Conservation (phyloP, 2,329 filamentous ascomycete genomes). For the Calonectria pteridis region DNA sequence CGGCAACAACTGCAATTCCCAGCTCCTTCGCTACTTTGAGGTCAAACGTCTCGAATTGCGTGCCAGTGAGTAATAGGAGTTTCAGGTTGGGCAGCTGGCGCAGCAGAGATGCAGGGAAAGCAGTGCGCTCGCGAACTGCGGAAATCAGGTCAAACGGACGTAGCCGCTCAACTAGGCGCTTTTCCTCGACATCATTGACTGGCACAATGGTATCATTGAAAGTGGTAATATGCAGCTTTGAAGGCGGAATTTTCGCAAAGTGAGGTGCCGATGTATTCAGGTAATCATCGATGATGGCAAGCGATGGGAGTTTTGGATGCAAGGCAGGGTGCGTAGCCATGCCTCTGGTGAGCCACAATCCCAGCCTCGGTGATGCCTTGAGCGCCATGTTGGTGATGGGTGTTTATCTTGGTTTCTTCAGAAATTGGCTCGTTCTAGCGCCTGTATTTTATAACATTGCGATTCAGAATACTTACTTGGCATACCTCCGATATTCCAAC, state of each 20-base stretch:
- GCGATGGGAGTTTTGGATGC: background rate
- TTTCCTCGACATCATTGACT: background rate
- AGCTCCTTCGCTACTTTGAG: background rate
- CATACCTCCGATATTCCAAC: background rate
- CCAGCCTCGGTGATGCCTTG: background rate
- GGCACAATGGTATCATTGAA: background rate
- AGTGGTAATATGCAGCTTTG: background rate
- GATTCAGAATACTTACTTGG: background rate
- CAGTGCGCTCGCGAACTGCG: background rate
- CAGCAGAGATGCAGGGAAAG: background rate
- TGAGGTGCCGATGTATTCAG: background rate
- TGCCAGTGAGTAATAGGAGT: background rate
- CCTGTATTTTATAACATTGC: background rate
- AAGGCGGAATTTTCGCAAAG: background rate
- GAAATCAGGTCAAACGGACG: background rate
- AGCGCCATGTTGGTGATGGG: background rate
- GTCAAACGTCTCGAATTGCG: background rate
- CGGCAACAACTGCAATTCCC: background rate
- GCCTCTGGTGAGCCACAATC: background rate
- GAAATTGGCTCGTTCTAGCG: background rate
- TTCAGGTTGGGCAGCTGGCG: background rate
- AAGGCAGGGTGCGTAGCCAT: background rate
- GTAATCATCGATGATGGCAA: background rate
- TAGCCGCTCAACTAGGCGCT: background rate
- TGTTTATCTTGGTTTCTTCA: background rate